phyloP scores from a whole-genome alignment of 78 protist genomes.

The Dictyostelium capitatum region DNA sequence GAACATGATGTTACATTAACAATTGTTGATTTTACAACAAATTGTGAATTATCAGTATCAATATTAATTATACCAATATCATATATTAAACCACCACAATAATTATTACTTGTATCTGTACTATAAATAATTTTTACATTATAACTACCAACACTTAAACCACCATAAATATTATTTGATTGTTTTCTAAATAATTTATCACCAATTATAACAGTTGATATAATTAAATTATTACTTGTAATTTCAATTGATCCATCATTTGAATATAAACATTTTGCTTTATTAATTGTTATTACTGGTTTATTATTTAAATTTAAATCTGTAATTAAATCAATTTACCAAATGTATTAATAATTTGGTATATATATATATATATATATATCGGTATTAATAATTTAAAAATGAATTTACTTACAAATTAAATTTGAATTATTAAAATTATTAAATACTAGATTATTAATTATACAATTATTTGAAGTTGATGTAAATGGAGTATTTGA shows the following conservation, averaged over 20 bases:
- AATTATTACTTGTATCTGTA: not conserved
- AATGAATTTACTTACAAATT: not conserved
- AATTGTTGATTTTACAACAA: not conserved
- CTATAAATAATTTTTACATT: not conserved
- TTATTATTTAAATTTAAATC: constrained; percentile 22
- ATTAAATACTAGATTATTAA: not conserved
- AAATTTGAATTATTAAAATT: too few relatives aligned
- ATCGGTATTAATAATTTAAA: too few relatives aligned
- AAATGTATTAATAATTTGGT: too few relatives aligned
- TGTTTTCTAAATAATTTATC: not conserved
- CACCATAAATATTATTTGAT: not conserved
- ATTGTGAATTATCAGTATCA: not conserved
- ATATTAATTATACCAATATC: not conserved
- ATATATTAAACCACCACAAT: constrained; percentile 7
- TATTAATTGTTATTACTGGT: not conserved
- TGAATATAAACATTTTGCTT: constrained; percentile 12
- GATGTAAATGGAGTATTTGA: not conserved
- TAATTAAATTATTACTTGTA: not conserved
- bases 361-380: too few relatives aligned
- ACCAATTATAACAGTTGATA: not conserved
- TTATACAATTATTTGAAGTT: not conserved
- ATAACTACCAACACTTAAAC: not conserved
- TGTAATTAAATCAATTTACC: too few relatives aligned
- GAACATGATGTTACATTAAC: not conserved
- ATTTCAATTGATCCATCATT: constrained; percentile 10